Conservation (phyloP, 768 basidiomycete genomes). For the Cyathus striatus region DNA sequence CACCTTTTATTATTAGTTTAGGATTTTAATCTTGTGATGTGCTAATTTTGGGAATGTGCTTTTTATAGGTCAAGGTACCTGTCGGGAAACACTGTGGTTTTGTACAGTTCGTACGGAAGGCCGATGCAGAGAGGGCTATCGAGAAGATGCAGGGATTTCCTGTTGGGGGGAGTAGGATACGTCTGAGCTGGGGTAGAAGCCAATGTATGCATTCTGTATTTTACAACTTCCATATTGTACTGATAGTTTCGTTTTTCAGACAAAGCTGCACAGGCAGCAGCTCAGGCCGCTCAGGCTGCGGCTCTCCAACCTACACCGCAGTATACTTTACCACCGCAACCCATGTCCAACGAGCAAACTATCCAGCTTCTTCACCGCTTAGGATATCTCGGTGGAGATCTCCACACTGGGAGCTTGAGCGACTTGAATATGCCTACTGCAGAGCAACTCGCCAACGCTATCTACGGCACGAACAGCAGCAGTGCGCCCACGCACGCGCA, state of each 20-base stretch:
- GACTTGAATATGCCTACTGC: not conserved
- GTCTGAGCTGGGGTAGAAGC: slow-evolving; percentile 90
- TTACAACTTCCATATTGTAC: too few species aligned
- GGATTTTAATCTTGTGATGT: not conserved
- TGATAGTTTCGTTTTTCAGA: slow-evolving; percentile 35
- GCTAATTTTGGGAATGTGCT: not conserved
- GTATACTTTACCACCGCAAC: slow-evolving; percentile 15
- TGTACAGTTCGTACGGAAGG: slow-evolving; percentile 90
- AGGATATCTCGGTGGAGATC: slow-evolving; percentile 24
- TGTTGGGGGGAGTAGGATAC: slow-evolving; percentile 86
- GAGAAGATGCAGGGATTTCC: slow-evolving; percentile 98
- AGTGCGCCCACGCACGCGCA: not conserved
- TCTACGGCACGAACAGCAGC: not conserved
- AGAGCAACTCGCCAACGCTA: not conserved
- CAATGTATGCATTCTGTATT: slow-evolving; percentile 57
- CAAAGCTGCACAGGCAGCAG: slow-evolving; percentile 88
- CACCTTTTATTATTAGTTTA: slow-evolving; percentile 1
- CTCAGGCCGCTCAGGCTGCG: slow-evolving; percentile 75
- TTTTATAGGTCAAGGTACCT: slow-evolving; percentile 84
- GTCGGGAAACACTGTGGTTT: slow-evolving; percentile 95
- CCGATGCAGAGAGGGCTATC: slow-evolving; percentile 88
- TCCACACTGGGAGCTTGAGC: not conserved
- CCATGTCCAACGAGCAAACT: slow-evolving; percentile 59
- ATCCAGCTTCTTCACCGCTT: slow-evolving; percentile 57
- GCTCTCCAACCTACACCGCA: slow-evolving; percentile 56